These are phyloP conservation scores for Ensete glaucum DNA, from an alignment of 176 grass and related monocot genomes.

Conservation along the genomic window DNA sequence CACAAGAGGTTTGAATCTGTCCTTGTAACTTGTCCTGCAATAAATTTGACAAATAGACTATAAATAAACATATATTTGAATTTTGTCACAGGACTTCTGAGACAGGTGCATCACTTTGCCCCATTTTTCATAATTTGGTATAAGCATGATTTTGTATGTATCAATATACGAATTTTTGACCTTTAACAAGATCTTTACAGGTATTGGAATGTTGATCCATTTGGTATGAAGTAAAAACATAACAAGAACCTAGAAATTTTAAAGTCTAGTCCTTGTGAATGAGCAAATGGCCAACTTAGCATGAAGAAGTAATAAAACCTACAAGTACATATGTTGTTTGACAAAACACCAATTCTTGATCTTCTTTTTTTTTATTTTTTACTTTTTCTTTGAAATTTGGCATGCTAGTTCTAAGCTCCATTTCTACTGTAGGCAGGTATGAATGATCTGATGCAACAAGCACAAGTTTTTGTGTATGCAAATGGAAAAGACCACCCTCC, in stretches of 20 bases:
- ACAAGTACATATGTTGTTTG: too few relatives aligned
- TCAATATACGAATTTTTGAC: too few relatives aligned
- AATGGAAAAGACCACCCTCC: conserved; percentile 74
- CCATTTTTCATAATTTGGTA: neutral
- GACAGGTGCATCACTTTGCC: neutral
- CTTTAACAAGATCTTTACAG: too few relatives aligned
- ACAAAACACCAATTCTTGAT: neutral
- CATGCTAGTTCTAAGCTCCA: conserved; percentile 2
- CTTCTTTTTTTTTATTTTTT: neutral
- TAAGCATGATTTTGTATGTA: too few relatives aligned
- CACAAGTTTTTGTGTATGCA: conserved; percentile 74
- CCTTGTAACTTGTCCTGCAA: neutral
- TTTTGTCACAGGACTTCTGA: neutral
- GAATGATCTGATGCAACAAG: conserved; percentile 55
- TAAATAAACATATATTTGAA: neutral
- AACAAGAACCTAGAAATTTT: too few relatives aligned
- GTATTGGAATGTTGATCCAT: too few relatives aligned
- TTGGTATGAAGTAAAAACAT: too few relatives aligned
- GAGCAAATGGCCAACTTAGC: too few relatives aligned
- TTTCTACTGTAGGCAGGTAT: conserved; percentile 41
- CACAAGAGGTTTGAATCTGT: conserved; percentile 50
- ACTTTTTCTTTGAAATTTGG: conserved; percentile 1
- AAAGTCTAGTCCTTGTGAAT: too few relatives aligned
- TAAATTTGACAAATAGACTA: neutral
- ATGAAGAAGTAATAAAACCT: too few relatives aligned